Conservation (phyloP, 2,329 filamentous ascomycete species). For the Elsinoe necatrix region DNA sequence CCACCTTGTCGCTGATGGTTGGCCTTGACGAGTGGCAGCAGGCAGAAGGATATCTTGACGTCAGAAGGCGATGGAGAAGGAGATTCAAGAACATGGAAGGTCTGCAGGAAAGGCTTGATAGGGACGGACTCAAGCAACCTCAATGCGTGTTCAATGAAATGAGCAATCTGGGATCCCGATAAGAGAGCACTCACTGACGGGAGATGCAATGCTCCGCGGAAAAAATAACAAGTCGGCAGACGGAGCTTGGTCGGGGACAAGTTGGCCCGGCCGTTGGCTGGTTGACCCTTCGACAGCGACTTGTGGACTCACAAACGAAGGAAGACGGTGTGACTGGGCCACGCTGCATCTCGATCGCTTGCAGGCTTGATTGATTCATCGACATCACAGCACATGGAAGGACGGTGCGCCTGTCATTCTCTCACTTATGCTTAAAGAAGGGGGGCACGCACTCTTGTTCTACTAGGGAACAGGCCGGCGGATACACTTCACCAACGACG, state of each 20-base stretch:
- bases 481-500: too few relatives aligned
- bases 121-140: background rate
- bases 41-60: background rate
- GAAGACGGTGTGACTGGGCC: background rate
- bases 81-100: background rate
- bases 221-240: background rate
- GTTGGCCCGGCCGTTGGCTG: conserved; percentile 6
- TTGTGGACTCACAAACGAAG: background rate
- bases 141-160: background rate
- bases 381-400: conserved; percentile 1
- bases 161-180: background rate
- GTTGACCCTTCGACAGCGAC: background rate
- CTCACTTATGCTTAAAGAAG: background rate
- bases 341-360: conserved; percentile 6
- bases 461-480: background rate
- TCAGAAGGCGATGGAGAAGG: background rate
- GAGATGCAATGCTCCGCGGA: background rate
- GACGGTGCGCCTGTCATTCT: background rate
- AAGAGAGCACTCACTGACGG: background rate
- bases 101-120: background rate
- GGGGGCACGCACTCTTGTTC: background rate
- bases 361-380: conserved; percentile 3
- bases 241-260: background rate
- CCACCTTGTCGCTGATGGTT: background rate
- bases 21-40: background rate